Percentiles rank a stretch among this genome's conserved stretches.
These are phyloP conservation scores for Lactuca sativa DNA, from an alignment of 129 eudicot genomes.

Conservation along the genomic window DNA sequence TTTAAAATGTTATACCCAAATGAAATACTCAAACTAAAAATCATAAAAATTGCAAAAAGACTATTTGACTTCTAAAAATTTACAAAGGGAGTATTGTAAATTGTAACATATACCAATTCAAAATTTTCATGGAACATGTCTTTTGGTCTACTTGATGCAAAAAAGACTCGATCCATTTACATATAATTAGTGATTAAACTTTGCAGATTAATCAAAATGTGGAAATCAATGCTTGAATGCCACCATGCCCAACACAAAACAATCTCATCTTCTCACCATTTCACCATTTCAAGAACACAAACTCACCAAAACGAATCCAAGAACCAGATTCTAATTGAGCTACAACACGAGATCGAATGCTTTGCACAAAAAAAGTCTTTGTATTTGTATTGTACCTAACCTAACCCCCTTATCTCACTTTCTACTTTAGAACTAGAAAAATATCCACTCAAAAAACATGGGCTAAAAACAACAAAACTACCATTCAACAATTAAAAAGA, in stretches of 20 bases:
- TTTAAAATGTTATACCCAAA: not conserved
- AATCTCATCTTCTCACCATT: slow-evolving; percentile 67
- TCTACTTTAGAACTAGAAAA: too few relatives aligned
- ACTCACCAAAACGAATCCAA: slow-evolving; percentile 44
- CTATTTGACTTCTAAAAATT: too few relatives aligned
- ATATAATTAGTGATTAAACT: not conserved
- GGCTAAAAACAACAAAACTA: too few relatives aligned
- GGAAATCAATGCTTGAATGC: slow-evolving; percentile 92
- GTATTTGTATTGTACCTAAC: too few relatives aligned
- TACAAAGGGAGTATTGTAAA: too few relatives aligned
- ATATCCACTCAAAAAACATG: too few relatives aligned
- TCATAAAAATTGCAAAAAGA: too few relatives aligned
- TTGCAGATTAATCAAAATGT: slow-evolving; percentile 81
- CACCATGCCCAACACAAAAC: slow-evolving; percentile 79
- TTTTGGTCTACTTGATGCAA: not conserved
- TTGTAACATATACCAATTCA: too few relatives aligned
- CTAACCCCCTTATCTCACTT: too few relatives aligned
- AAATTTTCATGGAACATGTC: too few relatives aligned
- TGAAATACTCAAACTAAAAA: not conserved
- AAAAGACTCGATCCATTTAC: not conserved
- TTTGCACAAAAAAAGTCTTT: too few relatives aligned
- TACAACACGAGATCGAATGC: slow-evolving; percentile 67
- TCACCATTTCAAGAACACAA: slow-evolving; percentile 30
- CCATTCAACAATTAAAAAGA: too few relatives aligned
- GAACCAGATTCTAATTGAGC: slow-evolving; percentile 52